Conservation (phyloP, 1,284 basidiomycete genomes). For the Papiliotrema fonsecae region DNA sequence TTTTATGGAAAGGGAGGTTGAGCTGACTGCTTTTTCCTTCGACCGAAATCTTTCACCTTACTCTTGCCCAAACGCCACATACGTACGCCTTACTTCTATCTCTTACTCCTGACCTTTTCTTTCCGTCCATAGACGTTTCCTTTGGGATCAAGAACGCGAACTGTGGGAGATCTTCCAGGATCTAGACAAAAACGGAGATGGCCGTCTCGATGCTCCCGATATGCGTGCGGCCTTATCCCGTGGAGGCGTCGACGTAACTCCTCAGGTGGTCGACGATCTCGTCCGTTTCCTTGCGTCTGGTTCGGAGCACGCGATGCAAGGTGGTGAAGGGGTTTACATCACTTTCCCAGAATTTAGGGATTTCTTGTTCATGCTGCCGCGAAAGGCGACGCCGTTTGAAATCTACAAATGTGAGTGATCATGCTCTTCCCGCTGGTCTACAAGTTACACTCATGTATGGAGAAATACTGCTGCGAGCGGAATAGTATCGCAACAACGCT, state of each 20-base stretch:
- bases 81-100: neutral
- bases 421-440: too few species aligned
- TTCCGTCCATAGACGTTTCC: conserved; percentile 23
- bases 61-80: too few species aligned
- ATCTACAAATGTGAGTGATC: conserved; percentile 61
- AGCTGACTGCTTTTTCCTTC: neutral
- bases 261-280: conserved; percentile 67
- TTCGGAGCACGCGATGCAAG: conserved; percentile 47
- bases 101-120: neutral
- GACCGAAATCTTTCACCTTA: too few species aligned
- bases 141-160: conserved; percentile 55
- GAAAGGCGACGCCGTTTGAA: conserved; percentile 72
- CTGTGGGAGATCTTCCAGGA: conserved; percentile 86
- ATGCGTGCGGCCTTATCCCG: conserved; percentile 63
- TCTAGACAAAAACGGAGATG: conserved; percentile 79
- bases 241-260: conserved; percentile 66
- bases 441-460: too few species aligned
- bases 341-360: conserved; percentile 83
- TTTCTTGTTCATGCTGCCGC: conserved; percentile 79
- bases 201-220: conserved; percentile 68
- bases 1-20: neutral
- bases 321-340: conserved; percentile 49
- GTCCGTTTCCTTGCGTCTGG: conserved; percentile 65
- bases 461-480: too few species aligned
- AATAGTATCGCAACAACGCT: too few species aligned